Percentiles rank a stretch among this genome's conserved stretches.
These are phyloP conservation scores for Cicer cuneatum DNA, from an alignment of 306 rosid genomes.

Conservation along the genomic window DNA sequence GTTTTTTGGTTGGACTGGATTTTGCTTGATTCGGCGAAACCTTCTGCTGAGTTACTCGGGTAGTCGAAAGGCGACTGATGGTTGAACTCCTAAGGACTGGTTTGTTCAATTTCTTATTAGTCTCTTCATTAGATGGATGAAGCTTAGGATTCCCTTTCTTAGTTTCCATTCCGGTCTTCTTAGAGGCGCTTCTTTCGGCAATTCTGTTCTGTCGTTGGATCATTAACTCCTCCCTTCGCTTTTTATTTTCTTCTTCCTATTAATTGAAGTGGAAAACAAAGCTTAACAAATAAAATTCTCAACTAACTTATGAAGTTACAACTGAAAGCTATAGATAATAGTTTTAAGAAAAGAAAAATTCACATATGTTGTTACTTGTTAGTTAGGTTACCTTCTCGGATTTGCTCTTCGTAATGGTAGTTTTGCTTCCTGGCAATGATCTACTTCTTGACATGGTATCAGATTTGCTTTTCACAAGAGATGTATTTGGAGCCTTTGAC, in stretches of 20 bases:
- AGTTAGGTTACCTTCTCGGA: conserved; percentile 62
- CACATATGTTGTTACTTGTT: neutral
- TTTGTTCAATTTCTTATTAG: conserved; percentile 63
- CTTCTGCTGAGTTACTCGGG: conserved; percentile 61
- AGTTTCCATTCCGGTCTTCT: conserved; percentile 53
- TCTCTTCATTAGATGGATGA: conserved; percentile 57
- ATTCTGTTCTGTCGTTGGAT: conserved; percentile 88
- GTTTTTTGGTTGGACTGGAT: conserved; percentile 60
- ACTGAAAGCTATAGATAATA: neutral
- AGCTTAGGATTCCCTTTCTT: conserved; percentile 60
- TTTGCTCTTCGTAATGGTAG: conserved; percentile 61
- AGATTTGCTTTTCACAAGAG: conserved; percentile 63
- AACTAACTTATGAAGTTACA: conserved; percentile 19
- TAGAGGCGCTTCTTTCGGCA: conserved; percentile 80
- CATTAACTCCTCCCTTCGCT: conserved; percentile 68
- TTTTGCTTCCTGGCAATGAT: conserved; percentile 64
- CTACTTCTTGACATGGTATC: conserved; percentile 64
- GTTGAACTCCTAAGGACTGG: conserved; percentile 79
- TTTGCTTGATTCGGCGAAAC: conserved; percentile 51
- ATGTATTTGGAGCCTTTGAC: conserved; percentile 62
- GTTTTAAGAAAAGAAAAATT: neutral
- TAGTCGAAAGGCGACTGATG: conserved; percentile 80
- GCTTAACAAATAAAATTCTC: conserved; percentile 27
- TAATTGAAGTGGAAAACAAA: conserved; percentile 14
- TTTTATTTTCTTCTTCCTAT: conserved; percentile 91